A percentile compares a stretch with the other conserved stretches of the same genome.
These are phyloP conservation scores for Cephalotrichum gorgonifer DNA, from an alignment of 2,329 filamentous ascomycete species.

Conservation along the genomic window DNA sequence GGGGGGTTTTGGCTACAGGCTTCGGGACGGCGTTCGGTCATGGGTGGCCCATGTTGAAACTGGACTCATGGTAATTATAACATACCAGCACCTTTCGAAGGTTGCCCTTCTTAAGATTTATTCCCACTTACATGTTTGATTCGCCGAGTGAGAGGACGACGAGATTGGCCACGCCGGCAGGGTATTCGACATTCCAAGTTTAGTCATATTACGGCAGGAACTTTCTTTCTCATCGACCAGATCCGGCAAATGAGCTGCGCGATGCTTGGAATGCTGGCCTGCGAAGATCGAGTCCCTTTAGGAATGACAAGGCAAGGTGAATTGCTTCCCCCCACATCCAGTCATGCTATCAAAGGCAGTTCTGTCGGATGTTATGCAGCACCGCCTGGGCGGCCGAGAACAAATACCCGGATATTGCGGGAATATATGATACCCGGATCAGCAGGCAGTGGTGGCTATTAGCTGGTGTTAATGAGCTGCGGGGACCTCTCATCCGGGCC, in stretches of 20 bases:
- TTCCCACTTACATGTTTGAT: neutral
- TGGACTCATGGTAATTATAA: neutral
- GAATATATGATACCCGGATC: neutral
- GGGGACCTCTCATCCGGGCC: neutral
- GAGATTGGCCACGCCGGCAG: too few relatives aligned
- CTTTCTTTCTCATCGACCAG: too few relatives aligned
- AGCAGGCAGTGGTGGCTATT: neutral
- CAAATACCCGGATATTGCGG: neutral
- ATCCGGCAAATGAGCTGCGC: too few relatives aligned
- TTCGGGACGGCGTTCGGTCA: neutral
- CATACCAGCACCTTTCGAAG: neutral
- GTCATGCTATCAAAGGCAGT: too few relatives aligned
- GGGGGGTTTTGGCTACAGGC: neutral
- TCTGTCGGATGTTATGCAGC: too few relatives aligned
- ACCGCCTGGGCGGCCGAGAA: too few relatives aligned
- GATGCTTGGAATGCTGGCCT: too few relatives aligned
- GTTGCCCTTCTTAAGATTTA: neutral
- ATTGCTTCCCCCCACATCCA: too few relatives aligned
- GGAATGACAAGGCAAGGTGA: too few relatives aligned
- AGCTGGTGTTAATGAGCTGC: neutral
- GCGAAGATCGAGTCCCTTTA: too few relatives aligned
- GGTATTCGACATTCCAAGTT: too few relatives aligned
- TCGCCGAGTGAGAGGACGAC: neutral
- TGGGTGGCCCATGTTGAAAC: neutral
- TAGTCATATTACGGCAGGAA: too few relatives aligned